Evolutionary conservation across 805 yeast genomes (phyloP).

Genomic region (Candida endomychidarum): DNA sequence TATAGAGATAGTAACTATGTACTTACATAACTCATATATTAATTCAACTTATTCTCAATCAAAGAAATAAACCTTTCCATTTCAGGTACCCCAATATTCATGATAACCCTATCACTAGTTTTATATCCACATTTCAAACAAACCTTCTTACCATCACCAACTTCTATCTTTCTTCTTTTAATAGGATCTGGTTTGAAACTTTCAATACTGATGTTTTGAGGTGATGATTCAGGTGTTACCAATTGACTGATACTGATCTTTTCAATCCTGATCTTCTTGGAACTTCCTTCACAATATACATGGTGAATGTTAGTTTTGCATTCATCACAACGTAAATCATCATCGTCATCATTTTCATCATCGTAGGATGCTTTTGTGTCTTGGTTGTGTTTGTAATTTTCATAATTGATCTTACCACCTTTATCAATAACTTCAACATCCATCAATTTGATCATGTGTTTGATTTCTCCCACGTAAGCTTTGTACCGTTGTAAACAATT

Average conservation of each 20-base stretch:
- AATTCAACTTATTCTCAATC: neutral
- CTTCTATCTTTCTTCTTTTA: slow-evolving; percentile 7
- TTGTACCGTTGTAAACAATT: slow-evolving; percentile 32
- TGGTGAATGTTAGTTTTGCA: slow-evolving; percentile 51
- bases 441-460: slow-evolving; percentile 6
- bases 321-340: slow-evolving; percentile 42
- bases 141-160: neutral
- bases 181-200: slow-evolving; percentile 5
- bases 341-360: slow-evolving; percentile 43
- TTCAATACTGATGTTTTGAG: slow-evolving; percentile 19
- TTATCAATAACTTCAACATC: slow-evolving; percentile 8
- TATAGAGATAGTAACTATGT: no score
- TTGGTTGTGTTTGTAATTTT: slow-evolving; percentile 6
- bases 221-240: slow-evolving; percentile 41
- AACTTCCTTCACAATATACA: slow-evolving; percentile 45
- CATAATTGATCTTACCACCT: slow-evolving; percentile 10
- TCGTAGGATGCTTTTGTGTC: slow-evolving; percentile 7
- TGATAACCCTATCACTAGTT: neutral
- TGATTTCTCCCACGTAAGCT: slow-evolving; percentile 3
- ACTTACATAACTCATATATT: no score
- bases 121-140: slow-evolving; percentile 4
- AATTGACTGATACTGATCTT: slow-evolving; percentile 24
- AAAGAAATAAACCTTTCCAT: slow-evolving; percentile 10
- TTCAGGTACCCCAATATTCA: slow-evolving; percentile 10
- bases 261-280: slow-evolving; percentile 8